Conservation (phyloP, 305 asterid genomes). For the Solanum hybrid region DNA sequence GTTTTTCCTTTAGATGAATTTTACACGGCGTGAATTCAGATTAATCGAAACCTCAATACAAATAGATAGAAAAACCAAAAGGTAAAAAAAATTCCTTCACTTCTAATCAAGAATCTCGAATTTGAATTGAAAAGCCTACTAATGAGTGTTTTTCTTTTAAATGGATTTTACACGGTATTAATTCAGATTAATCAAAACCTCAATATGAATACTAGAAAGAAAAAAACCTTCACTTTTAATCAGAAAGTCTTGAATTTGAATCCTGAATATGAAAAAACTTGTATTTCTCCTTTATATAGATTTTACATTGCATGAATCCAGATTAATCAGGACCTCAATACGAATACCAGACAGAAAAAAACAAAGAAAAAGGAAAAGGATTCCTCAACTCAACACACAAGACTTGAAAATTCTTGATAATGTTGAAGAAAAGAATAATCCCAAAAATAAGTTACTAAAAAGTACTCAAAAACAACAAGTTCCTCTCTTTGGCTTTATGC, state of each 20-base stretch:
- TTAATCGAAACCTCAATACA: not conserved
- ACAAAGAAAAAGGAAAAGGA: not conserved
- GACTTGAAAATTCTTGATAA: constrained; percentile 34
- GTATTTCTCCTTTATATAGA: not conserved
- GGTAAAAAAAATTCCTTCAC: not conserved
- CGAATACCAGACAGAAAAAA: not conserved
- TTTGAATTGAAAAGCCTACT: not conserved
- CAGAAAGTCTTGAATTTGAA: too few species aligned
- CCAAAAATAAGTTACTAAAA: constrained; percentile 8
- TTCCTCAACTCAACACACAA: constrained; percentile 39
- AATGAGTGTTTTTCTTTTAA: not conserved
- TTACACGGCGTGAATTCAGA: not conserved
- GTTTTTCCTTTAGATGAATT: rapidly evolving
- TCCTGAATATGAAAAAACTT: not conserved
- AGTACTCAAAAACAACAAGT: constrained; percentile 8
- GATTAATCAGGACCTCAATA: not conserved
- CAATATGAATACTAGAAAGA: not conserved
- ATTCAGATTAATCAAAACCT: not conserved
- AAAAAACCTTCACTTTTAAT: not conserved
- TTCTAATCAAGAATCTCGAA: too few species aligned
- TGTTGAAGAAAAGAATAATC: constrained; percentile 64
- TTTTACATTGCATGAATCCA: not conserved
- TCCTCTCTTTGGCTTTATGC: constrained; percentile 27
- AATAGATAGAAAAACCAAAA: not conserved
- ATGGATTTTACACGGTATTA: rapidly evolving